Evolutionary conservation across 2,329 filamentous ascomycete genomes (phyloP).

Genomic region (Fonsecaea nubica): DNA sequence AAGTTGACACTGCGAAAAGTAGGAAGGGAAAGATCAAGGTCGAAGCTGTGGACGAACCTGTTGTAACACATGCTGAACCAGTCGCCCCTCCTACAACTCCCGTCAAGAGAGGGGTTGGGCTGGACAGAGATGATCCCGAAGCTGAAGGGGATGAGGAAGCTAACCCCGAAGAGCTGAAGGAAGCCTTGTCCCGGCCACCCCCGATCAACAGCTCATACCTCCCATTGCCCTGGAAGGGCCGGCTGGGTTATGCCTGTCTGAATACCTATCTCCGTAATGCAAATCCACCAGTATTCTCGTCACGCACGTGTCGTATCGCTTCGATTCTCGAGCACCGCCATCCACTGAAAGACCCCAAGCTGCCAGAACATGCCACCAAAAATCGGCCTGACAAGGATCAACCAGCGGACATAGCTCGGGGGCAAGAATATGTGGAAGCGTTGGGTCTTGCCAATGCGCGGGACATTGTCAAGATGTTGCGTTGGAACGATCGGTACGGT

Average conservation of each 20-base stretch:
- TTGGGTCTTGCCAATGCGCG: conserved; percentile 81
- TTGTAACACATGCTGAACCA: not conserved
- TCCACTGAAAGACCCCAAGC: conserved; percentile 74
- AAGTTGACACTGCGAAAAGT: conserved; percentile 7
- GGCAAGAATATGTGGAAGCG: conserved; percentile 74
- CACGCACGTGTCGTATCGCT: conserved; percentile 86
- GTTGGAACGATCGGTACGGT: conserved; percentile 89
- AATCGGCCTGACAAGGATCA: conserved; percentile 81
- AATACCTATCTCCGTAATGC: conserved; percentile 87
- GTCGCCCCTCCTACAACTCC: conserved; percentile 39
- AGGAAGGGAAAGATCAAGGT: conserved; percentile 23
- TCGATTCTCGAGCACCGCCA: conserved; percentile 90
- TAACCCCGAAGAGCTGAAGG: conserved; percentile 64
- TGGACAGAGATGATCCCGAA: conserved; percentile 56
- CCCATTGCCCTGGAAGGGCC: conserved; percentile 87
- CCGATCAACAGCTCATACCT: conserved; percentile 82
- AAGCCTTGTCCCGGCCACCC: conserved; percentile 68
- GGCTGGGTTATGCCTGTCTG: conserved; percentile 88
- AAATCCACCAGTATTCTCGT: conserved; percentile 85
- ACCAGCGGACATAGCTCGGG: conserved; percentile 69
- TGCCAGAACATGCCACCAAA: conserved; percentile 81
- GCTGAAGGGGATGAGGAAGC: conserved; percentile 57
- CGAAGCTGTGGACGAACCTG: not conserved
- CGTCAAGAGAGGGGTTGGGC: conserved; percentile 40
- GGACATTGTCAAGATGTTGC: conserved; percentile 83